Base-by-base conservation (phyloP, 495 filamentous ascomycete genomes). In the Xylaria curta region DNA sequence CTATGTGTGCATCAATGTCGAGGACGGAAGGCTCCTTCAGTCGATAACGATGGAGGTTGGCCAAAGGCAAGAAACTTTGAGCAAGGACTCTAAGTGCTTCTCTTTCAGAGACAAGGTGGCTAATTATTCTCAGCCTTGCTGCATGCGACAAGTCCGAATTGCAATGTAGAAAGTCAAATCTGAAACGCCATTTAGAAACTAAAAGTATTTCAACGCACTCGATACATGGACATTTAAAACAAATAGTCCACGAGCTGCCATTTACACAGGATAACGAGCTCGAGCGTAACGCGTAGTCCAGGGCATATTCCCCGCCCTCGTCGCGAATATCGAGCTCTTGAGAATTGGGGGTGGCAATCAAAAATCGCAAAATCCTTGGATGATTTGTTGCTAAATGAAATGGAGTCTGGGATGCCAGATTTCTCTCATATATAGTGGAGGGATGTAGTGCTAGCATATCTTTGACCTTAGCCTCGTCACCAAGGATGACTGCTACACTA, bases 91-190 rank as follows among this genome's bases (percentile, higher is more conserved):
- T 62, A 3, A 62, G 59, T 26, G 12, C 59, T 42, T 4, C 59
- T 42, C 59, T 62, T 62, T 24, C 19, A 62, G 59, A 40, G 24
- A 42, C 59, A 24, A 62, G 36, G 13, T 62, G 59, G n/a, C 13
- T 9, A 12, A 62, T 62, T 12, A 62, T 62, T 42, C 19, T 62
- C 10, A 62, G 59, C 59, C 59, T 62, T 1, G 59, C 59, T 13
- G 59, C 13, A 42, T 62, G 59, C 4, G 59, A 62, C 36, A 62
- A 4, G 1, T 46, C 10, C 42, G 36, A 59, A 28, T 59, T 3
- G 56, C 56, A 59, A 59, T 59, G 26, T 9, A 62, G 59, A n/a
- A 62, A 62, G n/a, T 42, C 59, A 36, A 62, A 62, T 38, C 59
- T 21, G 59, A 4, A 62, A 62, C 59, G 36, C 59, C 59, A 62